phyloP scores from a whole-genome alignment of 106 monocot species.

The Hemerocallis citrina region DNA sequence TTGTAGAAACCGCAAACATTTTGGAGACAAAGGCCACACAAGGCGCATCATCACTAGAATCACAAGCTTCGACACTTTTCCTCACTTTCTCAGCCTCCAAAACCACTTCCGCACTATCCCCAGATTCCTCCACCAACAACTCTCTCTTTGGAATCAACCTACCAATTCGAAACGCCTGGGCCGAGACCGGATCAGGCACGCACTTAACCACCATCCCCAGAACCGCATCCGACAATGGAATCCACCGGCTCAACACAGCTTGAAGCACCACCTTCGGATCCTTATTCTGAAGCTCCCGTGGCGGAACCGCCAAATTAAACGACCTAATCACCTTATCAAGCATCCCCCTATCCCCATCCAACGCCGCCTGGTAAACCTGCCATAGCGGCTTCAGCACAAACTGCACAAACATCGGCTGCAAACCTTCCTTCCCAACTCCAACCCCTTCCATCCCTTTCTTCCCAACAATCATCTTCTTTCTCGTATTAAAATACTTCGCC shows the following conservation, averaged over 20 bases:
- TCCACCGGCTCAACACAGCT: conserved; percentile 86
- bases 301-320: conserved; percentile 52
- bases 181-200: conserved; percentile 72
- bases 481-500: conserved; percentile 60
- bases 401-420: conserved; percentile 91
- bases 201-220: conserved; percentile 82
- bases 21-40: conserved; percentile 88
- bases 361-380: conserved; percentile 70
- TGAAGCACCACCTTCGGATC: conserved; percentile 82
- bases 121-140: conserved; percentile 4
- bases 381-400: conserved; percentile 82
- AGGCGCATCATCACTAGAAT: conserved; percentile 52
- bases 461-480: conserved; percentile 80
- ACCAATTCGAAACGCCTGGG: conserved; percentile 55
- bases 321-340: conserved; percentile 64
- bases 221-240: conserved; percentile 74
- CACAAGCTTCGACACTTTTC: conserved; percentile 59
- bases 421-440: conserved; percentile 64
- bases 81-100: conserved; percentile 66
- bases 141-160: conserved; percentile 74
- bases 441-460: conserved; percentile 73
- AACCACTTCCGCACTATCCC: conserved; percentile 19
- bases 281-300: conserved; percentile 75
- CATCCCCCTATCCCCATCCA: conserved; percentile 53
- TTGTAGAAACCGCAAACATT: conserved; percentile 83